Evolutionary conservation across 768 basidiomycete species (phyloP), one percentile per base, ranked within the genome.

Genomic region (Leccinum incarnatum): DNA sequence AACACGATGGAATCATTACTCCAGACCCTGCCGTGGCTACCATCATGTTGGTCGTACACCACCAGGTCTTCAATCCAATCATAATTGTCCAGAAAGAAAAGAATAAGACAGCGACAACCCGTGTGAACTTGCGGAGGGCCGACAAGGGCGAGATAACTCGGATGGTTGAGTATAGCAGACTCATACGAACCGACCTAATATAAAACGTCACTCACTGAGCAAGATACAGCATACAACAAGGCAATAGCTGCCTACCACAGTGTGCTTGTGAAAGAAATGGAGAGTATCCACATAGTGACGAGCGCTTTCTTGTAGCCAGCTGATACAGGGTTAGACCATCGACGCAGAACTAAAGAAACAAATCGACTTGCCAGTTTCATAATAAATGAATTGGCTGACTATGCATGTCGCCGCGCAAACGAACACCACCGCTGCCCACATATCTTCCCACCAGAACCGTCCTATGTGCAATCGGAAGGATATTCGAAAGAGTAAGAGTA

Each of bases 401-500:
- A 27, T 29, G 48, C 8, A 49, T 29, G 25, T 27, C 17, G 27
- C 25, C 27, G 23, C 48, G 25, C 21, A 49, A 25, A 49, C 48
- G 27, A 49, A 25, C 8, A 23, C 48, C 15, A 49, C 48, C 25
- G 14, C 59, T 27, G 68, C 65, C 65, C 68, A 70, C 3, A 45
- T 8, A 45, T 67, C 67, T 55, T 69, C 68, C 68, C 68, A 68
- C 65, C 67, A 67, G 36, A 67, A 61, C n/a, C 62, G 27, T 48
- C 47, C 57, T 55, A 67, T 59, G 19, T 27, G 56, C 23, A 59
- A 27, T 27, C 65, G 59, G 40, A 66, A 58, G 1, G 50, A 50
- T 17, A 67, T 19, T 14, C 65, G 65, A 53, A 67, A 61, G 2
- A 66, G 19, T 1, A 62, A 61, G 32, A 66, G 57, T 5, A 59